Evolutionary conservation across 1,284 basidiomycete species (phyloP).

Genomic region (Vanrija humicola): DNA sequence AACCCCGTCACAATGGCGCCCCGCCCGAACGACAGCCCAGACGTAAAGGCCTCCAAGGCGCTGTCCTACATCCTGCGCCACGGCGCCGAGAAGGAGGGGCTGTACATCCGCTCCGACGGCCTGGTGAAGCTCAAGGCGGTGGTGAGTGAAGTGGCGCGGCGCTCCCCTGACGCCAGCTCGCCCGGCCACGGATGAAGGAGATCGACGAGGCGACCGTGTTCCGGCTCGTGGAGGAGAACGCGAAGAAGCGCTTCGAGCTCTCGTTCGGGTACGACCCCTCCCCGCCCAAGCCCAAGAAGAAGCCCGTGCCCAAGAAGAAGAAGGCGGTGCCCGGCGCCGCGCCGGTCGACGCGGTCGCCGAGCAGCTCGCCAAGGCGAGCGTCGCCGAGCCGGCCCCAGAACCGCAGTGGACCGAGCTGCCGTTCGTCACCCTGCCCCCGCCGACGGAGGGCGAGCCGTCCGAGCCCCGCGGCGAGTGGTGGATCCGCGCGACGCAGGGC

Average conservation of each 20-base stretch:
- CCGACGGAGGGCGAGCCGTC: not conserved
- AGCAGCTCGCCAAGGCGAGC: too few relatives aligned
- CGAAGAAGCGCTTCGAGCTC: slow-evolving; percentile 73
- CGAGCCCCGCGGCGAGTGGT: slow-evolving; percentile 55
- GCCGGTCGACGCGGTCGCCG: not conserved
- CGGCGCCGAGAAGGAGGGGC: slow-evolving; percentile 69
- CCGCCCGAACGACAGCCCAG: slow-evolving; percentile 49
- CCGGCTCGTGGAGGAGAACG: slow-evolving; percentile 67
- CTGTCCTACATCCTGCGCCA: slow-evolving; percentile 81
- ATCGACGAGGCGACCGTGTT: slow-evolving; percentile 61
- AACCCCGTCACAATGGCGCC: slow-evolving; percentile 23
- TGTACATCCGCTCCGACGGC: slow-evolving; percentile 72
- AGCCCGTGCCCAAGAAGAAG: slow-evolving; percentile 20
- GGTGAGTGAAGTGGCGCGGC: slow-evolving; percentile 56
- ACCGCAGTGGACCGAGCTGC: slow-evolving; percentile 24
- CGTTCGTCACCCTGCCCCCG: slow-evolving; percentile 14
- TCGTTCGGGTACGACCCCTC: slow-evolving; percentile 56
- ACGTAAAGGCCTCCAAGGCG: slow-evolving; percentile 64
- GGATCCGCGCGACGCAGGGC: slow-evolving; percentile 91
- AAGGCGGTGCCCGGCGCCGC: not conserved
- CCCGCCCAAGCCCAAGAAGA: slow-evolving; percentile 33
- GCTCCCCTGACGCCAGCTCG: slow-evolving; percentile 49
- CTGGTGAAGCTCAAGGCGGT: slow-evolving; percentile 69
- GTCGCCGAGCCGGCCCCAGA: not conserved
- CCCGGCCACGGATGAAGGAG: slow-evolving; percentile 55